A percentile compares a stretch with the other conserved stretches of the same genome.
Conservation (phyloP, 345 rosid genomes). For the Laguncularia racemosa region DNA sequence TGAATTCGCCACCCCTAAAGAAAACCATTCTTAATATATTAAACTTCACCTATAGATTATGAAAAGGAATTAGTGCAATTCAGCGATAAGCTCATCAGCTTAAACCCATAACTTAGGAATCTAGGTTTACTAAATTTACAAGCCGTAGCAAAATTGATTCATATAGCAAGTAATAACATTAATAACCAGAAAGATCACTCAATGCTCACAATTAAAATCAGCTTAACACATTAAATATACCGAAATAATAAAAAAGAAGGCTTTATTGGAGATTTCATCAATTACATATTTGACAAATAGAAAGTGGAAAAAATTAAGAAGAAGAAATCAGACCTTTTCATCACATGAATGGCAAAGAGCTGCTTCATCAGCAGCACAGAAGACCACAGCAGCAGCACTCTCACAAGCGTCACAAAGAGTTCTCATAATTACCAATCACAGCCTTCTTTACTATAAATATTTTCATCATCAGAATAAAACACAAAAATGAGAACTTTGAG, state of each 20-base stretch:
- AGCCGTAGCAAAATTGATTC: too few species aligned
- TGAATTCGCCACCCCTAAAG: too few species aligned
- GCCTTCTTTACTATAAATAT: constrained; percentile 16
- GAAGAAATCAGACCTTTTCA: constrained; percentile 36
- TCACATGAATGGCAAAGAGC: constrained; percentile 81
- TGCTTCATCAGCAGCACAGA: constrained; percentile 90
- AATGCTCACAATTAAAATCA: not conserved
- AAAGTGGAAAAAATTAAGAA: not conserved
- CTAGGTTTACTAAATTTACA: too few species aligned
- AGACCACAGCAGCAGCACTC: constrained; percentile 71
- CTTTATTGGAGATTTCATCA: not conserved
- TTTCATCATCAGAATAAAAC: too few species aligned
- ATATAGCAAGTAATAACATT: too few species aligned
- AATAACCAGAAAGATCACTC: too few species aligned
- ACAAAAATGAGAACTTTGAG: too few species aligned
- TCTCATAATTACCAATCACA: constrained; percentile 41
- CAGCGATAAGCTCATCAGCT: not conserved
- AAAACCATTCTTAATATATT: too few species aligned
- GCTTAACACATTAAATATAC: not conserved
- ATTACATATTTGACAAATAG: not conserved
- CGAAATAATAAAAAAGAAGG: not conserved
- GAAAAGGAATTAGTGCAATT: too few species aligned
- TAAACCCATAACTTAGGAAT: not conserved
- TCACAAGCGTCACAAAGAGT: constrained; percentile 88
- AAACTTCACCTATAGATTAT: too few species aligned